phyloP scores from a whole-genome alignment of 2,329 filamentous ascomycete species.

The Fusarium agapanthi region DNA sequence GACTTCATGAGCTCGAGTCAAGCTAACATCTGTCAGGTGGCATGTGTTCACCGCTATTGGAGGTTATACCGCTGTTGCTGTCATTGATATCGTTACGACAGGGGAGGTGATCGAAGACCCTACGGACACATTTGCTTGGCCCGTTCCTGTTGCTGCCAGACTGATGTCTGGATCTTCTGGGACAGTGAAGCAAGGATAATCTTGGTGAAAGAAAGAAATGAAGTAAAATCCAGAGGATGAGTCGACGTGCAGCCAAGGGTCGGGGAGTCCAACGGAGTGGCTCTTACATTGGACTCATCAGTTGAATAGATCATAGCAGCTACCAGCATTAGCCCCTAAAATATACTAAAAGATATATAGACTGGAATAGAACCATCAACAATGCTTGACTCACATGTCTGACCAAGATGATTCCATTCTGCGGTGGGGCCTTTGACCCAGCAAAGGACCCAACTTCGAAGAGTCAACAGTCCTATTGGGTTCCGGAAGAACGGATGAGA shows the following conservation, averaged over 20 bases:
- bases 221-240: neutral
- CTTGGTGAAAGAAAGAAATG: rapidly evolving
- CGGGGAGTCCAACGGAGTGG: neutral
- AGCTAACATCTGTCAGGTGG: conserved; percentile 45
- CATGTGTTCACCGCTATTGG: conserved; percentile 53
- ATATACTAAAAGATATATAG: no score
- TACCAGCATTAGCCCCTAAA: rapidly evolving
- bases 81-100: conserved; percentile 50
- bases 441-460: neutral
- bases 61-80: conserved; percentile 50
- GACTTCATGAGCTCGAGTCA: neutral
- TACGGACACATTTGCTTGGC: conserved; percentile 47
- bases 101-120: conserved; percentile 45
- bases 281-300: rapidly evolving
- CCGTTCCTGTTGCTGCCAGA: conserved; percentile 38
- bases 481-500: neutral
- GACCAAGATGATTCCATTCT: neutral
- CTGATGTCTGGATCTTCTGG: neutral
- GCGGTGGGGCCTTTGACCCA: neutral
- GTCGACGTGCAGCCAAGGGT: rapidly evolving
- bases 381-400: neutral
- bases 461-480: no score
- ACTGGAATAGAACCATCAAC: rapidly evolving
- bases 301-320: rapidly evolving
- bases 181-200: neutral